Percentiles rank a stretch among this genome's conserved stretches.
These are phyloP conservation scores for Leishmania mexicana DNA, from an alignment of 208 protist species.

Conservation along the genomic window DNA sequence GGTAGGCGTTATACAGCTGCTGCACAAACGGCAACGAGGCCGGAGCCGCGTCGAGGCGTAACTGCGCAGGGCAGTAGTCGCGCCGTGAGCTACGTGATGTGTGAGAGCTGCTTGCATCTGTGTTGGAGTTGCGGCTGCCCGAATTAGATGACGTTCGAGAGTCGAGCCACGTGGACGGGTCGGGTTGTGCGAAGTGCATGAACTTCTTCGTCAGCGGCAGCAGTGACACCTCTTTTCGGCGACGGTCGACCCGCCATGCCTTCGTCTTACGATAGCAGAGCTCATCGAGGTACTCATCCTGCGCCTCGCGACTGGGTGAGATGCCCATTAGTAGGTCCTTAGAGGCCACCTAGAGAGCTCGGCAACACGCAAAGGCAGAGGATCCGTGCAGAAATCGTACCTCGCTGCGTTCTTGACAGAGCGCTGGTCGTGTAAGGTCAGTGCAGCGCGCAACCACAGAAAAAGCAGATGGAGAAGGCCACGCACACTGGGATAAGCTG, in stretches of 20 bases:
- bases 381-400: neutral
- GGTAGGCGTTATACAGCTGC: conserved; percentile 43
- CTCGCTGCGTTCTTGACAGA: neutral
- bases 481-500: neutral
- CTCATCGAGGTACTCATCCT: conserved; percentile 13
- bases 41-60: conserved; percentile 5
- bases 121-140: neutral
- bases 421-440: neutral
- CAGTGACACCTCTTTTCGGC: conserved; percentile 11
- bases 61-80: neutral
- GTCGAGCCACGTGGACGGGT: neutral
- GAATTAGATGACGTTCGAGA: neutral
- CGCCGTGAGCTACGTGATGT: neutral
- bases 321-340: conserved; percentile 11
- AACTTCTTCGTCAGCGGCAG: conserved; percentile 19
- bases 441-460: neutral
- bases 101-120: neutral
- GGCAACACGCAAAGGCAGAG: neutral
- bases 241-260: neutral
- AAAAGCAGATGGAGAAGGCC: neutral
- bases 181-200: conserved; percentile 2
- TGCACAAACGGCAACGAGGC: conserved; percentile 37
- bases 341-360: neutral
- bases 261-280: neutral
- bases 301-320: conserved; percentile 14